Conservation (phyloP, 768 basidiomycete species). For the Mycena galopus region DNA sequence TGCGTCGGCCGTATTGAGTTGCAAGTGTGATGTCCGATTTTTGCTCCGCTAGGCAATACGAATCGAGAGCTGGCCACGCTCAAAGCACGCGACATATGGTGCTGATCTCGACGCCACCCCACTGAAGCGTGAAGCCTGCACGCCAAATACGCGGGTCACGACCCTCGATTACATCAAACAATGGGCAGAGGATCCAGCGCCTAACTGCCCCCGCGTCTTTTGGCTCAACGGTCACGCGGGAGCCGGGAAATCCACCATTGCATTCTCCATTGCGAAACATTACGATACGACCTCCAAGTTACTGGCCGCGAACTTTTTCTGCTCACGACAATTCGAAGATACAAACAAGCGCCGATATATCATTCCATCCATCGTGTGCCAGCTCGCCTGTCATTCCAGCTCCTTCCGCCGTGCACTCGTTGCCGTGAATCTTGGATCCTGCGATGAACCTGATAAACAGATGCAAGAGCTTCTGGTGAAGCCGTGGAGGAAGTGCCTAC, state of each 20-base stretch:
- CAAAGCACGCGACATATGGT: slow-evolving; percentile 4
- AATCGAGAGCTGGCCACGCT: neutral
- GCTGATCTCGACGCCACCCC: neutral
- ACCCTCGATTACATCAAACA: slow-evolving; percentile 38
- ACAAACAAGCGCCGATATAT: slow-evolving; percentile 20
- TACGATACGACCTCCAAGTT: slow-evolving; percentile 32
- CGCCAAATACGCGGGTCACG: slow-evolving; percentile 41
- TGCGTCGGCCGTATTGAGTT: neutral
- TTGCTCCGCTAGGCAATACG: neutral
- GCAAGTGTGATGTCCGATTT: no score
- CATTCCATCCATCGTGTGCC: slow-evolving; percentile 17
- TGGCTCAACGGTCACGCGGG: slow-evolving; percentile 4
- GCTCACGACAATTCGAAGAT: slow-evolving; percentile 43
- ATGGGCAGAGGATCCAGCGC: slow-evolving; percentile 42
- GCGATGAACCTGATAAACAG: slow-evolving; percentile 26
- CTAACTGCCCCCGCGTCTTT: slow-evolving; percentile 29
- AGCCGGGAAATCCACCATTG: slow-evolving; percentile 42
- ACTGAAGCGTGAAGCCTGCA: slow-evolving; percentile 32
- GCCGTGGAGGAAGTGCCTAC: slow-evolving; percentile 36
- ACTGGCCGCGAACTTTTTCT: slow-evolving; percentile 46
- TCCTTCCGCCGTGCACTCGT: slow-evolving; percentile 37
- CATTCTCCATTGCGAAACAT: slow-evolving; percentile 38
- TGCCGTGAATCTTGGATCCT: slow-evolving; percentile 11
- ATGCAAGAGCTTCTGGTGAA: slow-evolving; percentile 37
- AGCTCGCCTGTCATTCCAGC: slow-evolving; percentile 33